Percentiles rank a stretch among this genome's conserved stretches.
Conservation (phyloP, 108 stramenopile genomes). For the Fragilariopsis cylindrus region DNA sequence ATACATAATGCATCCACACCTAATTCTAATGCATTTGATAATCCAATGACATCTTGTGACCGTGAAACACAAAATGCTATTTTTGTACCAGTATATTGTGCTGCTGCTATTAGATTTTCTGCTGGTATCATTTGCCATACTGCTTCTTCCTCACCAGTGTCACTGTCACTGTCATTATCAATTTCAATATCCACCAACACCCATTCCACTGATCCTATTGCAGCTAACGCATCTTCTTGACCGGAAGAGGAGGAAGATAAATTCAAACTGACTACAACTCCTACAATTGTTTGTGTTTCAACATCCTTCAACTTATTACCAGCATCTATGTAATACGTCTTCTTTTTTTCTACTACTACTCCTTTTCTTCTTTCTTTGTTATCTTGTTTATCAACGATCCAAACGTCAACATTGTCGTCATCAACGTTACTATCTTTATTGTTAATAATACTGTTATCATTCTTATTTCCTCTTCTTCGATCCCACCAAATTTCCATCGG, state of each 20-base stretch:
- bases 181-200: slow-evolving; percentile 3
- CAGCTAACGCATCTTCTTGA: slow-evolving; percentile 26
- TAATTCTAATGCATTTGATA: slow-evolving; percentile 26
- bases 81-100: slow-evolving; percentile 22
- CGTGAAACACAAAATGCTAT: slow-evolving; percentile 21
- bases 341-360: no score
- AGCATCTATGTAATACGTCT: no score
- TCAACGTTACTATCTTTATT: no score
- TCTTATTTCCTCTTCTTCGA: no score
- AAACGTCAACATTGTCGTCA: no score
- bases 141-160: background rate
- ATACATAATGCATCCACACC: slow-evolving; percentile 39
- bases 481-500: no score
- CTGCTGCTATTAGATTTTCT: slow-evolving; percentile 29
- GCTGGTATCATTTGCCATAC: slow-evolving; percentile 42
- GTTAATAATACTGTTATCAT: no score
- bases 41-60: slow-evolving; percentile 3
- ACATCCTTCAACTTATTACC: background rate
- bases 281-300: background rate
- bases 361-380: no score
- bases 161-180: no score
- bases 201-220: slow-evolving; percentile 34
- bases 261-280: background rate
- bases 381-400: no score
- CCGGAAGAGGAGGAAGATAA: background rate